Percentiles rank a stretch among this genome's conserved stretches.
These are phyloP conservation scores for Vaccinium macrocarpon DNA, from an alignment of 148 eudicot species.

Conservation along the genomic window DNA sequence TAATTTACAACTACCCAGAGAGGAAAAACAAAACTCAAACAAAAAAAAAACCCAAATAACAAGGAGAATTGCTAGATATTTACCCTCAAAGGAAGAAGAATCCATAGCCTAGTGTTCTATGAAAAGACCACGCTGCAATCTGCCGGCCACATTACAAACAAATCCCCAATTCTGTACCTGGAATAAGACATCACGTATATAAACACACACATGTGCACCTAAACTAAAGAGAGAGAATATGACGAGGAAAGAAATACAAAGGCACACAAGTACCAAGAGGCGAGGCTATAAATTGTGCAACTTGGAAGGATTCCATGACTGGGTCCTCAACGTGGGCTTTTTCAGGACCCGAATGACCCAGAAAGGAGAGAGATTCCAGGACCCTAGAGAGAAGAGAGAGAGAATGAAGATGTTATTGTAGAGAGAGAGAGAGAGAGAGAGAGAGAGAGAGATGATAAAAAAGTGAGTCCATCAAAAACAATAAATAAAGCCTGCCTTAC, in stretches of 20 bases:
- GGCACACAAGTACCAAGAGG: constrained; percentile 28
- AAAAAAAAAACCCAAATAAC: not conserved
- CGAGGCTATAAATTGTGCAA: constrained; percentile 22
- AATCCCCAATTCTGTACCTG: constrained; percentile 25
- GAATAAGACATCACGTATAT: constrained; percentile 12
- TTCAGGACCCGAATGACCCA: constrained; percentile 11
- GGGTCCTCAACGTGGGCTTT: constrained; percentile 17
- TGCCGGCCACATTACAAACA: constrained; percentile 30
- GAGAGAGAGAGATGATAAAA: not conserved
- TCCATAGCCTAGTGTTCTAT: constrained; percentile 37
- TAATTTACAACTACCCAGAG: not conserved
- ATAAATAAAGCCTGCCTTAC: not conserved
- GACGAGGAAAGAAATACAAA: not conserved
- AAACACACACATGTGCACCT: not conserved
- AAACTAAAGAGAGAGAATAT: not conserved
- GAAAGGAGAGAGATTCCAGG: constrained; percentile 10
- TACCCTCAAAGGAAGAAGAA: constrained; percentile 61
- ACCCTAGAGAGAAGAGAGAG: constrained; percentile 11
- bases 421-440: constrained; percentile 6
- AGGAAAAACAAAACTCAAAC: not conserved
- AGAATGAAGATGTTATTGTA: too few relatives aligned
- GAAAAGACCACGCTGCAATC: constrained; percentile 12
- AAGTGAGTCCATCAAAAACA: not conserved
- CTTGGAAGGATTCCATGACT: constrained; percentile 27
- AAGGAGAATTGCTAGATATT: constrained; percentile 1